phyloP scores from a whole-genome alignment of 371 early-diverging fungal genomes.

The Rhizopus microsporus region DNA sequence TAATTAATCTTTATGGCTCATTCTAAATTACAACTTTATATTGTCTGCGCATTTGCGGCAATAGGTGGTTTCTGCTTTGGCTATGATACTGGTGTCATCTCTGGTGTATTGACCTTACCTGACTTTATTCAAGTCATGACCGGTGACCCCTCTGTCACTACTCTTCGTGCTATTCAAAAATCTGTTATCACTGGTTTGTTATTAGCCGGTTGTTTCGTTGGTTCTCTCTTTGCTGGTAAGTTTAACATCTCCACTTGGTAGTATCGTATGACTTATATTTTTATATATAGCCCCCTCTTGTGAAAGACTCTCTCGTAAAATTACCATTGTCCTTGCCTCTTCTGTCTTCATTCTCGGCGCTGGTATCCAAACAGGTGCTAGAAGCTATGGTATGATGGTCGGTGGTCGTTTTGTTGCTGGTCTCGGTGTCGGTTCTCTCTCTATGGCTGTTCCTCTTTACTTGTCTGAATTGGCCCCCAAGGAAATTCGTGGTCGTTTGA shows the following conservation, averaged over 20 bases:
- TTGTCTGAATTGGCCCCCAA: constrained; percentile 63
- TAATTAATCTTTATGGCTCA: constrained; percentile 16
- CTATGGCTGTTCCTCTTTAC: constrained; percentile 60
- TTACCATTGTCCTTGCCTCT: constrained; percentile 37
- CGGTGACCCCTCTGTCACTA: constrained; percentile 14
- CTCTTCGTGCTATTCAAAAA: constrained; percentile 38
- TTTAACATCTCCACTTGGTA: no score
- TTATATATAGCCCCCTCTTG: constrained; percentile 28
- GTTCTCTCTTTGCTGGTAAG: constrained; percentile 49
- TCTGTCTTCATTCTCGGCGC: constrained; percentile 43
- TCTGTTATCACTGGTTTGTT: constrained; percentile 49
- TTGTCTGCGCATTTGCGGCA: constrained; percentile 43
- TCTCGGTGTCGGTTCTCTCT: constrained; percentile 78
- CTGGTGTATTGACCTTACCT: constrained; percentile 52
- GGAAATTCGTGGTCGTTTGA: constrained; percentile 53
- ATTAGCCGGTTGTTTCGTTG: constrained; percentile 54
- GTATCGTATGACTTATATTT: neutral
- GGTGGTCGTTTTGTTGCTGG: constrained; percentile 77
- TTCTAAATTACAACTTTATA: constrained; percentile 28
- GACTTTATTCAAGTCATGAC: constrained; percentile 45
- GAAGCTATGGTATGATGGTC: constrained; percentile 55
- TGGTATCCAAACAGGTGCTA: constrained; percentile 57
- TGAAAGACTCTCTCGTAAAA: constrained; percentile 46
- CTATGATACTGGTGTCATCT: constrained; percentile 58
- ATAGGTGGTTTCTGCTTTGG: constrained; percentile 58